Base-by-base conservation (phyloP, 2,329 filamentous ascomycete species). In the Trichoderma semiorbis region DNA sequence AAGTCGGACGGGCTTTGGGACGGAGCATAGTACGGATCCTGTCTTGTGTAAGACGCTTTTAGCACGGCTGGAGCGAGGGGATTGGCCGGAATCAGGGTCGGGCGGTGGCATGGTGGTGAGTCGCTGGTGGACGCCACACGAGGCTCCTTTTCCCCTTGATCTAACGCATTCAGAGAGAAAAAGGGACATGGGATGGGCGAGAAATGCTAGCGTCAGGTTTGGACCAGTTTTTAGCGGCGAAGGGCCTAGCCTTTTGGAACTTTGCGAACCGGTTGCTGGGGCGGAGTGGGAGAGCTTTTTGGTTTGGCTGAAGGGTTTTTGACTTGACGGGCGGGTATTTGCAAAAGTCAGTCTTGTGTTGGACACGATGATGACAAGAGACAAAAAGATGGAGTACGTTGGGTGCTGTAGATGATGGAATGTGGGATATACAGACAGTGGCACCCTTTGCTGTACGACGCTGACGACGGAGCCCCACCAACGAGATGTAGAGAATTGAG, bases 71-170 rank as follows among this genome's bases (percentile, higher is more conserved):
- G 36, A 43, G 65, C 24, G 55, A 32, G 28, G 36, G 36, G 57
- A 69, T 69, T 69, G 67, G 67, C 39, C 43, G 43, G 39, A 34
- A n/a, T 69, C 57, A 53, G 57, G 67, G 57, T 50, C 39, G 57
- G 67, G 24, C 55, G 64, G 64, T 67, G 64, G 43, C 47, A 47
- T 64, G 68, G 68, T 64, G 60, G 68, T 64, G 68, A 63, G 39
- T 43, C 47, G 68, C 60, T 70, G 69, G 50, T 60, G 62, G 69
- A 65, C 61, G 69, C 69, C 69, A 64, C 69, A 60, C 69, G 62
- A 71, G 69, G 69, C 69, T 71, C 61, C 69, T 71, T 72, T 67
- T 71, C 55, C 55, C 63, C 60, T 60, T 68, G 57, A 58, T 68
- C 58, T 69, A 68, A 43, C 67, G 67, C 66, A 62, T 69, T 61